Conservation (phyloP, 2,329 filamentous ascomycete genomes). For the Nothophoma quercina region DNA sequence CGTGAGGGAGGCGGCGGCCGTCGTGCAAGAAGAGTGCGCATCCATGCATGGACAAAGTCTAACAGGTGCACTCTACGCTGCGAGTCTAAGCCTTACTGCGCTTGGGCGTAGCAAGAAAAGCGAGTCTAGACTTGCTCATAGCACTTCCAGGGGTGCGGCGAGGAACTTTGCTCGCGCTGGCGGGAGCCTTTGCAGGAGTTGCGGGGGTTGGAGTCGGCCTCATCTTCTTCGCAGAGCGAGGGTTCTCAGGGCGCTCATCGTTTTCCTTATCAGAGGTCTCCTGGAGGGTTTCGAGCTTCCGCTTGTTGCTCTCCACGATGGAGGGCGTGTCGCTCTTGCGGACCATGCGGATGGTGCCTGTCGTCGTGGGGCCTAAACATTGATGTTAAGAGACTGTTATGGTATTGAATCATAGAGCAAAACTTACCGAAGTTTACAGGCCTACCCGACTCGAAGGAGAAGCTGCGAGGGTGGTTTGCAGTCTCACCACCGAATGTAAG, state of each 20-base stretch:
- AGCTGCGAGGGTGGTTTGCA: slow-evolving; percentile 49
- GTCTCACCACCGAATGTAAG: slow-evolving; percentile 45
- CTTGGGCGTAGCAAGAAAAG: slow-evolving; percentile 51
- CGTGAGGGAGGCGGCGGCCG: not conserved
- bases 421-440: slow-evolving; percentile 52
- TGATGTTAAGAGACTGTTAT: not conserved
- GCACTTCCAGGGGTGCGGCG: slow-evolving; percentile 39
- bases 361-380: slow-evolving; percentile 41
- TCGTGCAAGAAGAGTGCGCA: too few species aligned
- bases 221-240: slow-evolving; percentile 45
- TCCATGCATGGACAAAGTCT: too few species aligned
- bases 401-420: too few species aligned
- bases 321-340: slow-evolving; percentile 53
- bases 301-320: slow-evolving; percentile 50
- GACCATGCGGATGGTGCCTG: slow-evolving; percentile 53
- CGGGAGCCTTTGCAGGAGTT: slow-evolving; percentile 39
- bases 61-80: not conserved
- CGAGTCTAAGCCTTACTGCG: slow-evolving; percentile 35
- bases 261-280: slow-evolving; percentile 56
- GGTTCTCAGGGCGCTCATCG: slow-evolving; percentile 37
- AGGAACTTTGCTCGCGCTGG: slow-evolving; percentile 40
- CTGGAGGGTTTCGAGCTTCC: slow-evolving; percentile 52
- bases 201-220: slow-evolving; percentile 31
- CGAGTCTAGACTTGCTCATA: slow-evolving; percentile 49
- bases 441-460: slow-evolving; percentile 58